A percentile compares a stretch with the other conserved stretches of the same genome.
Evolutionary conservation across 2,329 filamentous ascomycete species (phyloP).

Genomic region (Chaetomium sp.): DNA sequence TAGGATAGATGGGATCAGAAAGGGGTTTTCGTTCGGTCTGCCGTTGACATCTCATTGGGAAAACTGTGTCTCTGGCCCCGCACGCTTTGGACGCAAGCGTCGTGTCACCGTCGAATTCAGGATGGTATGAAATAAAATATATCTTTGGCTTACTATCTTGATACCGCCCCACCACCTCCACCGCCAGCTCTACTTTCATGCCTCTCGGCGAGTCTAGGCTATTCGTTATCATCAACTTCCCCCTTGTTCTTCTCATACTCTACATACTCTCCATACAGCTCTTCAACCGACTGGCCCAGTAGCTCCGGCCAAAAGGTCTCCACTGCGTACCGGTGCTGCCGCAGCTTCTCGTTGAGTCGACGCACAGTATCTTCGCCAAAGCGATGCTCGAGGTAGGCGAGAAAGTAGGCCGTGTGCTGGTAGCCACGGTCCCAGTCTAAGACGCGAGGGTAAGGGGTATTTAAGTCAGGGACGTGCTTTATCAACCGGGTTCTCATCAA

Average conservation of each 20-base stretch:
- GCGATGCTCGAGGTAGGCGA: constrained; percentile 72
- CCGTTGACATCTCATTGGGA: too few species aligned
- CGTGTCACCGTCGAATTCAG: too few species aligned
- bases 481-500: too few species aligned
- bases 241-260: neutral
- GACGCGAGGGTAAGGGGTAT: neutral
- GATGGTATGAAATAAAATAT: neutral
- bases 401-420: constrained; percentile 83
- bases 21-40: neutral
- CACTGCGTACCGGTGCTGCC: constrained; percentile 57
- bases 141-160: neutral
- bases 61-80: too few species aligned
- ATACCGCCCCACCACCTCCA: too few species aligned
- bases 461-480: too few species aligned
- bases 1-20: neutral
- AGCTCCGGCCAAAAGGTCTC: constrained; percentile 61
- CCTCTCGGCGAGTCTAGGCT: neutral
- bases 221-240: constrained; percentile 1
- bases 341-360: constrained; percentile 61
- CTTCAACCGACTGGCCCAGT: constrained; percentile 57
- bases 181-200: neutral
- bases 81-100: neutral
- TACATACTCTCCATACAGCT: constrained; percentile 69
- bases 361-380: constrained; percentile 55
- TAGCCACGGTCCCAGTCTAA: constrained; percentile 83